phyloP scores from a whole-genome alignment of 371 early-diverging fungal species.

The Mucor racemosus region DNA sequence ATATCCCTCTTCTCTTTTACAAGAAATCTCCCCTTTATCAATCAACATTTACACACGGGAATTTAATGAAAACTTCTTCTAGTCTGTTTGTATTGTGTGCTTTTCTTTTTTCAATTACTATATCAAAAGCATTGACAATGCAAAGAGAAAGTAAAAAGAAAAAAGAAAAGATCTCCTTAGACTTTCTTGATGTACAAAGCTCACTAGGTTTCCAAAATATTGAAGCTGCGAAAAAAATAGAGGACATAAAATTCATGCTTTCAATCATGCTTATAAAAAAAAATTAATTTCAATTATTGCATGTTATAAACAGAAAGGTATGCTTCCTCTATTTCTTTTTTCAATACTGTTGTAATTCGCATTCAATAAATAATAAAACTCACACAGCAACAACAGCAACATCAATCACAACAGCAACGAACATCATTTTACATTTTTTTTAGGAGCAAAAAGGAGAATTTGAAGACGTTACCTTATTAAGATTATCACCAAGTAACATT shows the following conservation, averaged over 20 bases:
- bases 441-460: constrained; percentile 4
- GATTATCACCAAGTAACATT: constrained; percentile 13
- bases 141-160: neutral
- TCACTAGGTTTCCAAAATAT: neutral
- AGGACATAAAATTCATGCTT: neutral
- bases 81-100: too few relatives aligned
- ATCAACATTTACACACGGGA: neutral
- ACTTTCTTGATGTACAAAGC: too few relatives aligned
- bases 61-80: too few relatives aligned
- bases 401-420: neutral
- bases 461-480: constrained; percentile 31
- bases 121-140: too few relatives aligned
- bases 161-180: neutral
- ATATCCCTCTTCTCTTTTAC: neutral
- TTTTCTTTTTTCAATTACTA: too few relatives aligned
- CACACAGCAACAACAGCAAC: neutral
- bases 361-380: neutral
- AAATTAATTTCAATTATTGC: neutral
- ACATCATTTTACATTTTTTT: constrained; percentile 1
- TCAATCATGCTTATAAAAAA: neutral
- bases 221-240: neutral
- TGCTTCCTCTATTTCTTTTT: neutral
- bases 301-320: neutral
- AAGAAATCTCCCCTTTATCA: neutral
- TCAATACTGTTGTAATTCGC: neutral